A percentile compares a stretch with the other conserved stretches of the same genome.
Conservation (phyloP, 2,329 filamentous ascomycete species). For the Talaromyces sp. region DNA sequence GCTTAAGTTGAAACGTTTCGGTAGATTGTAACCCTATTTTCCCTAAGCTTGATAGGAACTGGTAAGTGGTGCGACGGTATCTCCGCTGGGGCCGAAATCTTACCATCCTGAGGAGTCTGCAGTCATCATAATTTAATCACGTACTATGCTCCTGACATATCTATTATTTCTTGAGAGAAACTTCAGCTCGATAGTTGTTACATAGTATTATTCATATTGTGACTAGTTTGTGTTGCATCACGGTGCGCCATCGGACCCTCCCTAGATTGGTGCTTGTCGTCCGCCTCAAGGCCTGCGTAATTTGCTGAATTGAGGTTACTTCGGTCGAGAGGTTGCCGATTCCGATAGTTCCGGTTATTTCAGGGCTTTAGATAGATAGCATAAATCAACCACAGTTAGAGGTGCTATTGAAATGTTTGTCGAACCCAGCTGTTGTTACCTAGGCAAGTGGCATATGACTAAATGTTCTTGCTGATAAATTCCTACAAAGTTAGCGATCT, state of each 20-base stretch:
- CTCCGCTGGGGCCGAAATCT: neutral
- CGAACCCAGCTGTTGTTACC: neutral
- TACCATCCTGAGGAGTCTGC: neutral
- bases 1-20: neutral
- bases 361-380: neutral
- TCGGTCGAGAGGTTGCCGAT: neutral
- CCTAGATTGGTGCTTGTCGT: neutral
- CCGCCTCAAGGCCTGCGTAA: neutral
- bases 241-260: neutral
- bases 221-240: neutral
- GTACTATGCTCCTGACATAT: neutral
- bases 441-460: neutral
- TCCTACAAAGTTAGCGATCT: neutral
- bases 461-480: neutral
- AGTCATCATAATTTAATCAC: neutral
- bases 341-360: neutral
- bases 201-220: neutral
- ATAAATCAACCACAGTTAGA: neutral
- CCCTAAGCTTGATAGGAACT: neutral
- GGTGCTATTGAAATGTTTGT: neutral
- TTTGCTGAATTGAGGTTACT: neutral
- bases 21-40: slow-evolving; percentile 7
- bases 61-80: neutral
- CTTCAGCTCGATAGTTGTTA: neutral
- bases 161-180: no score